Percentiles rank a stretch among this genome's conserved stretches.
These are phyloP conservation scores for Zelonia costaricensis DNA, from an alignment of 208 protist genomes.

Conservation along the genomic window DNA sequence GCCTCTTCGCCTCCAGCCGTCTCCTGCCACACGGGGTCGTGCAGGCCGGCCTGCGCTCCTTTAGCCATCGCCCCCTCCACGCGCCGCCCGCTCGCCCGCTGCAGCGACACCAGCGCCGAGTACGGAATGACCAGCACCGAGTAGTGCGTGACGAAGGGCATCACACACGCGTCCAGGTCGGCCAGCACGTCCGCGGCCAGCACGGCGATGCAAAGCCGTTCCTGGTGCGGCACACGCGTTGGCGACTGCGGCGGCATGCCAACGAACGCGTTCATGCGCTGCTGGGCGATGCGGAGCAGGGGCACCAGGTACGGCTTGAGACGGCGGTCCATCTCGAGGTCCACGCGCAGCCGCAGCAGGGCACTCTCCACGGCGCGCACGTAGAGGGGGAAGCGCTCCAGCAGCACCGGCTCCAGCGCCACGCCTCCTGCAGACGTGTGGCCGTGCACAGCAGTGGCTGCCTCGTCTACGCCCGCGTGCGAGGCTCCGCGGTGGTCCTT, in stretches of 20 bases:
- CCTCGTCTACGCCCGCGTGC: too few species aligned
- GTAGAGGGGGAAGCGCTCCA: constrained; percentile 64
- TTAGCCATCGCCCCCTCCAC: constrained; percentile 42
- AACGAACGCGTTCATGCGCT: constrained; percentile 74
- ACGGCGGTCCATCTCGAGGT: constrained; percentile 49
- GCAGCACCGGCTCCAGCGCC: constrained; percentile 52
- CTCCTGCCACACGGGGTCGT: constrained; percentile 44
- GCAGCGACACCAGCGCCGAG: constrained; percentile 60
- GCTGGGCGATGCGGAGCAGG: constrained; percentile 72
- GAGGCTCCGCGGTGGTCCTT: too few species aligned
- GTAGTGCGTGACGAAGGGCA: constrained; percentile 80
- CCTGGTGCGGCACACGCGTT: constrained; percentile 43
- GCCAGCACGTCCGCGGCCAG: constrained; percentile 79
- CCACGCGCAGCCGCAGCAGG: constrained; percentile 66
- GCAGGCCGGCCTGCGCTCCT: constrained; percentile 29
- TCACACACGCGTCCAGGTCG: constrained; percentile 70
- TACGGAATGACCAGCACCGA: constrained; percentile 80
- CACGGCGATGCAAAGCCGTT: constrained; percentile 55
- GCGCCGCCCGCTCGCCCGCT: constrained; percentile 44
- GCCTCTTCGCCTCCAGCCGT: constrained; percentile 33
- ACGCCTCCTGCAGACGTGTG: constrained; percentile 25
- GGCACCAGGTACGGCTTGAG: constrained; percentile 62
- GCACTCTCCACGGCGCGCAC: constrained; percentile 55
- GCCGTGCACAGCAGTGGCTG: too few species aligned
- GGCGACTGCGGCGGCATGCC: constrained; percentile 72